phyloP scores from a whole-genome alignment of 345 rosid species.

The Rhodomyrtus tomentosa region DNA sequence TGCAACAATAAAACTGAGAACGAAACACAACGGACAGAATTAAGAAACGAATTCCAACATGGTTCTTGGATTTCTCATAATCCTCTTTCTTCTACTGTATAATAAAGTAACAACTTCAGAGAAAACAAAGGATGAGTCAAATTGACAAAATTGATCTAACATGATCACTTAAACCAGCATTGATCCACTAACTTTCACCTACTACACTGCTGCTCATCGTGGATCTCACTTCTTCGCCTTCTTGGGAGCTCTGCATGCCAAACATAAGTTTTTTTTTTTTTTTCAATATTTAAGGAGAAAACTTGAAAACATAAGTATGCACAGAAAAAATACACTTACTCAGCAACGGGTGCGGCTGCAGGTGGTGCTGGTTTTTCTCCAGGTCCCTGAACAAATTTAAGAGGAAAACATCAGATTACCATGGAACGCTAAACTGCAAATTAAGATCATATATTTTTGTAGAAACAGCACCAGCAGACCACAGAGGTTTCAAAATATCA shows the following conservation, averaged over 20 bases:
- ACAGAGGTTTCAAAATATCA: not conserved
- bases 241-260: constrained; percentile 31
- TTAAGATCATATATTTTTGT: not conserved
- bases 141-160: constrained; percentile 9
- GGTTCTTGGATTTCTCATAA: not conserved
- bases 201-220: not conserved
- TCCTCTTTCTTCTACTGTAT: constrained; percentile 1
- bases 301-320: not conserved
- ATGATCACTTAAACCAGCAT: not conserved
- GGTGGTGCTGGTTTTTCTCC: constrained; percentile 32
- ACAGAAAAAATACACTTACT: not conserved
- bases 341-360: constrained; percentile 14
- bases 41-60: not conserved
- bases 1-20: not conserved
- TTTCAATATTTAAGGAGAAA: not conserved
- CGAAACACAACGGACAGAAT: not conserved
- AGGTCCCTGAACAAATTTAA: constrained; percentile 33
- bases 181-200: not conserved
- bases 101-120: constrained; percentile 3
- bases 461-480: not conserved
- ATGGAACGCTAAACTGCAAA: not conserved
- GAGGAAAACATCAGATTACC: not conserved
- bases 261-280: not conserved
- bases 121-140: not conserved
- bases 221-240: constrained; percentile 40